These are phyloP conservation scores for Misopates orontium DNA, from an alignment of 257 asterid species.

Conservation along the genomic window DNA sequence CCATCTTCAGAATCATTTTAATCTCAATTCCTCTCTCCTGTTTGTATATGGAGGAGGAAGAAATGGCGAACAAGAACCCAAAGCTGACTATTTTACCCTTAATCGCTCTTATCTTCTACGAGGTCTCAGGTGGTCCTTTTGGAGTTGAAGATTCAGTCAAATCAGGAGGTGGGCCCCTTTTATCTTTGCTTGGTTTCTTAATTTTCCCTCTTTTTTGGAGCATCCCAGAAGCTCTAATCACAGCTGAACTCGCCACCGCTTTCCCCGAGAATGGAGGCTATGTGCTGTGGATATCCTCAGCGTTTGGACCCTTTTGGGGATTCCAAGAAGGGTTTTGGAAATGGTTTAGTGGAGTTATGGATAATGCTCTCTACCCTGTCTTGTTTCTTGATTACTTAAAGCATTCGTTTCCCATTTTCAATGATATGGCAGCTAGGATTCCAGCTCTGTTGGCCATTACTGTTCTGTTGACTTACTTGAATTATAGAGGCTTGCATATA, in stretches of 20 bases:
- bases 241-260: slow-evolving; percentile 78
- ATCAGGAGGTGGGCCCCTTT: slow-evolving; percentile 77
- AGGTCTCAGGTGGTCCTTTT: slow-evolving; percentile 90
- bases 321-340: slow-evolving; percentile 91
- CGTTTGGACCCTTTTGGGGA: slow-evolving; percentile 84
- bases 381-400: slow-evolving; percentile 85
- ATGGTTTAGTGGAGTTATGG: slow-evolving; percentile 97
- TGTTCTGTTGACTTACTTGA: slow-evolving; percentile 55
- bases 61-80: slow-evolving; percentile 40
- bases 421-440: slow-evolving; percentile 48
- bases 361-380: slow-evolving; percentile 89
- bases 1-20: no score
- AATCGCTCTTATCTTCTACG: slow-evolving; percentile 83
- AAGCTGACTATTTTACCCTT: slow-evolving; percentile 73
- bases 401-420: slow-evolving; percentile 65
- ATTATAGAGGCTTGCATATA: slow-evolving; percentile 74
- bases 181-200: slow-evolving; percentile 73
- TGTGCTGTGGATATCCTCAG: slow-evolving; percentile 82
- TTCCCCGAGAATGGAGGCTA: slow-evolving; percentile 89
- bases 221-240: slow-evolving; percentile 83
- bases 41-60: slow-evolving; percentile 45
- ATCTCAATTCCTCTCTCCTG: slow-evolving; percentile 4
- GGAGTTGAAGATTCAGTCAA: slow-evolving; percentile 89
- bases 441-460: slow-evolving; percentile 77
- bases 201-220: slow-evolving; percentile 83